phyloP scores from a whole-genome alignment of 495 filamentous ascomycete species.

The Penicillium crystallinum region DNA sequence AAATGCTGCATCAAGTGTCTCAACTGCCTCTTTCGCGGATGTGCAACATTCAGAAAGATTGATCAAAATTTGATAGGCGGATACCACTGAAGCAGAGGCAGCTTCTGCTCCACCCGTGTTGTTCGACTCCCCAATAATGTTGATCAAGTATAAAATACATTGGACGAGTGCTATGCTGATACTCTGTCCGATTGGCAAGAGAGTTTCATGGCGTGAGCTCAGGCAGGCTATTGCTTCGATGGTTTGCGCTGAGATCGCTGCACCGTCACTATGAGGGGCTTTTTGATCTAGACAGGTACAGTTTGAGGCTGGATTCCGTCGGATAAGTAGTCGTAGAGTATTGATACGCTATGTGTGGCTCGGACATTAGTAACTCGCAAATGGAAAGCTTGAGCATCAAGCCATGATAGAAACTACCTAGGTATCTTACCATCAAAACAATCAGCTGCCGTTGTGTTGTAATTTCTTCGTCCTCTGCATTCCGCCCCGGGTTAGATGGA shows the following conservation, averaged over 20 bases:
- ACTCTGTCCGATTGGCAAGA: background rate
- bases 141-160: background rate
- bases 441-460: background rate
- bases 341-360: background rate
- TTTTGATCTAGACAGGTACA: background rate
- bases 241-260: background rate
- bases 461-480: background rate
- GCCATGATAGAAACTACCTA: background rate
- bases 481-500: background rate
- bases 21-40: background rate
- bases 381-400: background rate
- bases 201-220: background rate
- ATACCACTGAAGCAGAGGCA: background rate
- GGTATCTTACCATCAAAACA: background rate
- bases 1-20: background rate
- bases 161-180: background rate
- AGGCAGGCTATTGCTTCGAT: background rate
- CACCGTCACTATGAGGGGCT: background rate
- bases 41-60: background rate
- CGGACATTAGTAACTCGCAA: background rate
- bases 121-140: background rate
- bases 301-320: background rate
- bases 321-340: background rate
- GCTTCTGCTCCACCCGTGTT: background rate
- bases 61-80: background rate